Percentiles rank a stretch among this genome's conserved stretches.
Conservation (phyloP, 768 basidiomycete species). For the Rhodosporidiobolus odoratus region DNA sequence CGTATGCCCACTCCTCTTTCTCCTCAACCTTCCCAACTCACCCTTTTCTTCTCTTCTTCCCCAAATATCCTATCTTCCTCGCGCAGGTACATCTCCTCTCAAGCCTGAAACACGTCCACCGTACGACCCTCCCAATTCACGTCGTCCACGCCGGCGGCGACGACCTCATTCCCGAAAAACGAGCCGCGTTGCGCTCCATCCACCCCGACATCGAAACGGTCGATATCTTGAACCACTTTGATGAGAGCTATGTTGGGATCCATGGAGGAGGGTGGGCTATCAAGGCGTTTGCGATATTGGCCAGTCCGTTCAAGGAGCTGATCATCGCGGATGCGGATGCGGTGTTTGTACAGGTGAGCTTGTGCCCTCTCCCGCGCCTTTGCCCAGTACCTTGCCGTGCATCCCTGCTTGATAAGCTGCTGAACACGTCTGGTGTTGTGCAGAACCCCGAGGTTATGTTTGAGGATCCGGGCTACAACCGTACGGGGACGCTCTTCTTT, state of each 20-base stretch:
- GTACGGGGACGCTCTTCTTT: conserved; percentile 33
- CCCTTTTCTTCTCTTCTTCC: no score
- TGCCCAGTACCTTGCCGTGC: neutral
- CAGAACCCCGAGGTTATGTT: conserved; percentile 31
- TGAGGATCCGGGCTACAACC: conserved; percentile 31
- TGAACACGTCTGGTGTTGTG: neutral
- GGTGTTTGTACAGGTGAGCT: conserved; percentile 26
- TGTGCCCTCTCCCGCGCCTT: neutral
- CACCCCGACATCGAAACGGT: conserved; percentile 27
- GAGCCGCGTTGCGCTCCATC: conserved; percentile 30
- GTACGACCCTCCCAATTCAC: conserved; percentile 31
- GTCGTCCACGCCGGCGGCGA: conserved; percentile 35
- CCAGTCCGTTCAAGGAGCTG: conserved; percentile 27
- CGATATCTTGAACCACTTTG: conserved; percentile 32
- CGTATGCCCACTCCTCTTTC: no score
- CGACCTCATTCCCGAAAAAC: conserved; percentile 29
- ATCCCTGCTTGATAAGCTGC: neutral
- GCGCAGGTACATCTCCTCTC: conserved; percentile 29
- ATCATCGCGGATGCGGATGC: conserved; percentile 37
- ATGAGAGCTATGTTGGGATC: conserved; percentile 33
- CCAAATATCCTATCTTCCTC: neutral
- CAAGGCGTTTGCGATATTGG: conserved; percentile 36
- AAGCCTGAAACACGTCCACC: conserved; percentile 38
- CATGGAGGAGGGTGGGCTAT: conserved; percentile 38
- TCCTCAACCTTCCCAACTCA: neutral